Conservation (phyloP, 768 basidiomycete genomes). For the Rhodotorula babjevae region DNA sequence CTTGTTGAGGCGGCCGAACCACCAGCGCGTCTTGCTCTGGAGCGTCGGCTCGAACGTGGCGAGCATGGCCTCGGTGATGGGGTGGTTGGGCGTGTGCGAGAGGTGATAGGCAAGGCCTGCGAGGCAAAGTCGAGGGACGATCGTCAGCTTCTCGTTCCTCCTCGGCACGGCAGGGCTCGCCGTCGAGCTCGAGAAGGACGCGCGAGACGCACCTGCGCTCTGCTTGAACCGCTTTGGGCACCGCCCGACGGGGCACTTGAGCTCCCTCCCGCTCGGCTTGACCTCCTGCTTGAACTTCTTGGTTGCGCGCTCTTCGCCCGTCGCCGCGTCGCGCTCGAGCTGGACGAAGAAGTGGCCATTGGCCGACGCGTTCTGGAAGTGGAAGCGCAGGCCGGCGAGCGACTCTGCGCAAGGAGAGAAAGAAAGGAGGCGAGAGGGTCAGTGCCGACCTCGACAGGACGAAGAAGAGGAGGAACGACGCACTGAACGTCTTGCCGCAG, state of each 20-base stretch:
- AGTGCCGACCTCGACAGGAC: neutral
- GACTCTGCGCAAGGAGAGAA: conserved; percentile 8
- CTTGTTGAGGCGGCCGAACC: conserved; percentile 17
- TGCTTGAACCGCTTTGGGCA: conserved; percentile 40
- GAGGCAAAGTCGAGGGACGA: neutral
- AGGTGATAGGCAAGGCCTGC: conserved; percentile 40
- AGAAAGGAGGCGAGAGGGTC: no score
- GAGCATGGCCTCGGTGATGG: conserved; percentile 26
- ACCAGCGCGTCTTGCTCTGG: conserved; percentile 36
- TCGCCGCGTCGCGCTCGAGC: conserved; percentile 31
- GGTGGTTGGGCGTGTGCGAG: conserved; percentile 35
- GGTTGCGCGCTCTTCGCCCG: conserved; percentile 31
- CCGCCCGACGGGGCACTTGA: conserved; percentile 27
- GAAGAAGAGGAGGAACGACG: neutral
- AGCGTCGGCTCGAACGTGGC: conserved; percentile 27
- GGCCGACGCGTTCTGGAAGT: conserved; percentile 38
- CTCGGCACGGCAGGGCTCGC: no score
- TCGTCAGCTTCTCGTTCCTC: neutral
- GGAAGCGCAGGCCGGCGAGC: conserved; percentile 36
- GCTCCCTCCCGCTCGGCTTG: conserved; percentile 20
- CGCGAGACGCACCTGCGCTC: conserved; percentile 29
- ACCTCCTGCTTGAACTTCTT: conserved; percentile 38
- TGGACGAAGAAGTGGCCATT: conserved; percentile 38
- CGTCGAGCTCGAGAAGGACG: no score
- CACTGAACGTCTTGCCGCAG: conserved; percentile 40